Evolutionary conservation across 495 filamentous ascomycete species (phyloP), one percentile per base, ranked within the genome.

Genomic region (Aspergillus sclerotiicarbonarius): DNA sequence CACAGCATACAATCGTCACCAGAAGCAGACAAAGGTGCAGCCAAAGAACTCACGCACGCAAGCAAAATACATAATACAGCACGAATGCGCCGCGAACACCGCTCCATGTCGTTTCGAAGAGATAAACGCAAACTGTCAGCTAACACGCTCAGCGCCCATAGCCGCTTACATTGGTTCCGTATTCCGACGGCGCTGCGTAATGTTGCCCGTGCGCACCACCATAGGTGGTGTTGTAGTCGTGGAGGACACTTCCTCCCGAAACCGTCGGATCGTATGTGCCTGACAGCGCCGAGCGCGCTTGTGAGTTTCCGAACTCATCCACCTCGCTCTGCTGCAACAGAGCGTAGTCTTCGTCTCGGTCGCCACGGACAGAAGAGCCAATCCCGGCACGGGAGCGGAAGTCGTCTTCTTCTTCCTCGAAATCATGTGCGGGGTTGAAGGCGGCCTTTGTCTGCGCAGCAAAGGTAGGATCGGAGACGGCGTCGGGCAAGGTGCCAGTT

Each of bases 401-500:
- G 58, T 79, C 75, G 18, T 80, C 76, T 37, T 78, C 73, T 33
- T 80, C 77, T 18, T 79, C 74, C 44, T 78, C 76, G 52, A 78
- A 75, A 49, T 81, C 77, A 57, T 79, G 75, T 35, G 68, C 72
- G 7, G 76, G 73, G 55, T 80, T 80, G 63, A 80, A 81, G 33
- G 75, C 78, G 30, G 75, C 77, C 56, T 81, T 78, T 61, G 68
- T 71, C 57, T 81, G 78, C 13, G 72, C 76, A 48, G 73, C 78
- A 49, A 72, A 73, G 50, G 81, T 82, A 25, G 84, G 82, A 47
- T 79, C 73, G 31, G 77, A 73, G 49, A 76, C 74, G 54, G 84
- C 82, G 30, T 86, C 85, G n/a, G 90, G 90, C 6, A 92, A 82
- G 43, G 81, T 82, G 58, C 90, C 90, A 61, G 91, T 86, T 54